Evolutionary conservation across 805 yeast genomes (phyloP).

Genomic region (Clavispora asparagi): DNA sequence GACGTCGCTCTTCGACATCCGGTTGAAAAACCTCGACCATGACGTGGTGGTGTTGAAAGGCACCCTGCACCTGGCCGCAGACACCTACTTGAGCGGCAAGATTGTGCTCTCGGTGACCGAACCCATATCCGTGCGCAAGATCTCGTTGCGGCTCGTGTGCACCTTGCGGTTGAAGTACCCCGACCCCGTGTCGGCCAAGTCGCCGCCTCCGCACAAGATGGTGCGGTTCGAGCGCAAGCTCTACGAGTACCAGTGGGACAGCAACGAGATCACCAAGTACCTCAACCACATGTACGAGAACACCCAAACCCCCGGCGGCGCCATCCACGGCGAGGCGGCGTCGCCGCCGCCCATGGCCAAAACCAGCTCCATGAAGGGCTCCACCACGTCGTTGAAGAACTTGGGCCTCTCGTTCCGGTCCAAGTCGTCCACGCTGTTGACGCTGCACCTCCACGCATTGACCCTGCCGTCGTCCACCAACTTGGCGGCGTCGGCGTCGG

Average conservation of each 20-base stretch:
- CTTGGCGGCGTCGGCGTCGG: slow-evolving; percentile 4
- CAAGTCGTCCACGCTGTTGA: slow-evolving; percentile 28
- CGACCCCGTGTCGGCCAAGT: slow-evolving; percentile 47
- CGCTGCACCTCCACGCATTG: slow-evolving; percentile 18
- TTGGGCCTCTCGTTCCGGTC: slow-evolving; percentile 28
- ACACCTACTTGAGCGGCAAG: slow-evolving; percentile 70
- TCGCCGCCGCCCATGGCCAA: slow-evolving; percentile 8
- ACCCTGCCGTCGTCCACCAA: slow-evolving; percentile 20
- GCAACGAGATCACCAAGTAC: slow-evolving; percentile 48
- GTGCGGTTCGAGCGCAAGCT: slow-evolving; percentile 53
- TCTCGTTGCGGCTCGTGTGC: slow-evolving; percentile 62
- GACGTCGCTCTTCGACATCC: slow-evolving; percentile 39
- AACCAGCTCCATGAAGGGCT: slow-evolving; percentile 29
- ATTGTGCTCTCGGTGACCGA: slow-evolving; percentile 74
- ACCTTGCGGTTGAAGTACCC: slow-evolving; percentile 63
- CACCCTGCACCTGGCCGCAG: slow-evolving; percentile 66
- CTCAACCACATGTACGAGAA: slow-evolving; percentile 28
- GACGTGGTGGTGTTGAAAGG: slow-evolving; percentile 84
- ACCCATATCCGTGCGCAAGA: slow-evolving; percentile 60
- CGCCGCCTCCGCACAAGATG: slow-evolving; percentile 35
- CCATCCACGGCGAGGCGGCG: background rate
- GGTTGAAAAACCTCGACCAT: slow-evolving; percentile 63
- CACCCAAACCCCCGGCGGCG: slow-evolving; percentile 2
- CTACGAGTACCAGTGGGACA: slow-evolving; percentile 78
- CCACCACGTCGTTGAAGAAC: slow-evolving; percentile 39